These are phyloP conservation scores for Candida multigemmis DNA, from an alignment of 805 yeast species.

Conservation along the genomic window DNA sequence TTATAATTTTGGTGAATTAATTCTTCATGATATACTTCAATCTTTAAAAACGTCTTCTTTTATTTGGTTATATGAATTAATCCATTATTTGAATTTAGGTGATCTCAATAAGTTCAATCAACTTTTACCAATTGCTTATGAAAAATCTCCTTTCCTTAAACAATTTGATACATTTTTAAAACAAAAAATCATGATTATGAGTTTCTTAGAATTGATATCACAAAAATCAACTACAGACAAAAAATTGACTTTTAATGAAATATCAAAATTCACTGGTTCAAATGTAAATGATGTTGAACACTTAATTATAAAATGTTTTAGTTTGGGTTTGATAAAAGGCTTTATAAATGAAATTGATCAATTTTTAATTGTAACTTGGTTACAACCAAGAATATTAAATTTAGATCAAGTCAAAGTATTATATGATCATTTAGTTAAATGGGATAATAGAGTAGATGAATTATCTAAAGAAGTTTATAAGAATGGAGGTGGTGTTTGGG, in stretches of 20 bases:
- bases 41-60: slow-evolving; percentile 38
- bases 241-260: slow-evolving; percentile 62
- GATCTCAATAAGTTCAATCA: slow-evolving; percentile 58
- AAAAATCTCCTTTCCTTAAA: slow-evolving; percentile 46
- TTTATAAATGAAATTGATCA: slow-evolving; percentile 79
- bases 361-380: slow-evolving; percentile 80
- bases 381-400: slow-evolving; percentile 91
- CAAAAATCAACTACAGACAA: slow-evolving; percentile 66
- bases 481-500: slow-evolving; percentile 36
- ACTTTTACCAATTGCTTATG: slow-evolving; percentile 28
- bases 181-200: slow-evolving; percentile 88
- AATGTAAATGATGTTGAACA: slow-evolving; percentile 75
- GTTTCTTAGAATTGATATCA: slow-evolving; percentile 82
- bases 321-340: slow-evolving; percentile 80
- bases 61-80: slow-evolving; percentile 64
- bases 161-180: slow-evolving; percentile 58
- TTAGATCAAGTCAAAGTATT: slow-evolving; percentile 68
- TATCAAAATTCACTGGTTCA: slow-evolving; percentile 59
- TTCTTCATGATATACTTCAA: slow-evolving; percentile 76
- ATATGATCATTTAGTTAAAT: slow-evolving; percentile 60
- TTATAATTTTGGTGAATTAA: slow-evolving; percentile 91
- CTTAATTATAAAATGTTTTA: slow-evolving; percentile 83
- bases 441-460: slow-evolving; percentile 70
- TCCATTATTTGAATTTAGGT: slow-evolving; percentile 69
- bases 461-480: slow-evolving; percentile 36